Evolutionary conservation across 2,329 filamentous ascomycete genomes (phyloP).

Genomic region (Lasiodiplodia sp.): DNA sequence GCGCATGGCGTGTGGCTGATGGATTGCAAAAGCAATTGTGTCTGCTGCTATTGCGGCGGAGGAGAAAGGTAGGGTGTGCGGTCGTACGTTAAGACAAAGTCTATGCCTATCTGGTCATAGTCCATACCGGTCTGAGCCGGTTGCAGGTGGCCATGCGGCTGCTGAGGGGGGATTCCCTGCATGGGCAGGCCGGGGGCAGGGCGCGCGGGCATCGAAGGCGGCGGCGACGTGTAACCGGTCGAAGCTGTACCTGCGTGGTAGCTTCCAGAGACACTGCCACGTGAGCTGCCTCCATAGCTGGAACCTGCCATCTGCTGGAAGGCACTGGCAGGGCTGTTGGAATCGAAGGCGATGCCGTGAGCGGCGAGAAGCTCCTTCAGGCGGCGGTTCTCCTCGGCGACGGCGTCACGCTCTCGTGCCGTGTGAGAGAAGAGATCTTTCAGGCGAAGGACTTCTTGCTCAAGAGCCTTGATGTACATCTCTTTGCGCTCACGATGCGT

Average conservation of each 20-base stretch:
- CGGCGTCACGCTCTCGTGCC: slow-evolving; percentile 76
- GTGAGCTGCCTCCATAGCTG: slow-evolving; percentile 51
- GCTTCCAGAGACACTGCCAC: slow-evolving; percentile 68
- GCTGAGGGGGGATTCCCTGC: slow-evolving; percentile 33
- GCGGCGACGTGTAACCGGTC: slow-evolving; percentile 56
- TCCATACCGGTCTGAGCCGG: slow-evolving; percentile 61
- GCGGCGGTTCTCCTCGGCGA: slow-evolving; percentile 80
- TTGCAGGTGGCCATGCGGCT: slow-evolving; percentile 30
- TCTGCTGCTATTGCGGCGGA: slow-evolving; percentile 57
- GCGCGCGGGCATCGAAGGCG: slow-evolving; percentile 32
- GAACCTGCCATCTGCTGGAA: slow-evolving; percentile 46
- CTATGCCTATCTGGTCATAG: slow-evolving; percentile 84
- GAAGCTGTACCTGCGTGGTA: slow-evolving; percentile 59
- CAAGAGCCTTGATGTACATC: slow-evolving; percentile 90
- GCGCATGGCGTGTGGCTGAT: slow-evolving; percentile 13
- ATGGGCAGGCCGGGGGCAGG: slow-evolving; percentile 10
- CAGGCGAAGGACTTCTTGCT: slow-evolving; percentile 87
- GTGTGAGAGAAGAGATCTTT: slow-evolving; percentile 83
- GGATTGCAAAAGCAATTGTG: slow-evolving; percentile 38
- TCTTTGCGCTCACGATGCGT: slow-evolving; percentile 98
- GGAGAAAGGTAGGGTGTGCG: slow-evolving; percentile 72
- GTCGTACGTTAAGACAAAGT: slow-evolving; percentile 90
- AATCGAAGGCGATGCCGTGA: slow-evolving; percentile 66
- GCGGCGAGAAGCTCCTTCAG: slow-evolving; percentile 69
- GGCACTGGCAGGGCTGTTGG: slow-evolving; percentile 46